Conservation (phyloP, 1,284 basidiomycete genomes). For the Fomitopsis palustris region DNA sequence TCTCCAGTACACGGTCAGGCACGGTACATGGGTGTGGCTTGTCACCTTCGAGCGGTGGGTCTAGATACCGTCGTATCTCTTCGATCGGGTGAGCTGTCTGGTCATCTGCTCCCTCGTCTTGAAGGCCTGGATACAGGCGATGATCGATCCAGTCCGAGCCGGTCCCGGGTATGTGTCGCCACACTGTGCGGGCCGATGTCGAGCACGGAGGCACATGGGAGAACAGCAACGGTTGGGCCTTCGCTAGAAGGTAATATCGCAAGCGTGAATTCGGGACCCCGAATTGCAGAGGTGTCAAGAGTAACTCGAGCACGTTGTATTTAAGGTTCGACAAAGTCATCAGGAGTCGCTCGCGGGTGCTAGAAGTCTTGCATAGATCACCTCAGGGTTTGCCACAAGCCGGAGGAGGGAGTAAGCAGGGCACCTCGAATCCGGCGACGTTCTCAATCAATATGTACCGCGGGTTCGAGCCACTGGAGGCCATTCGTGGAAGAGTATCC, state of each 20-base stretch:
- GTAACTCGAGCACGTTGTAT: slow-evolving; percentile 58
- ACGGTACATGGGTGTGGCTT: slow-evolving; percentile 34
- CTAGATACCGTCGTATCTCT: slow-evolving; percentile 49
- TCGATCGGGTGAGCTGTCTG: slow-evolving; percentile 12
- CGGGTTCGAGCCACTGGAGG: slow-evolving; percentile 41
- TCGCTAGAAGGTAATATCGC: slow-evolving; percentile 76
- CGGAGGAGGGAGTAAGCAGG: slow-evolving; percentile 10
- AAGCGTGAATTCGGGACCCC: slow-evolving; percentile 76
- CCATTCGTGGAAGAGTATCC: slow-evolving; percentile 60
- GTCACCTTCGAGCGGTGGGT: slow-evolving; percentile 26
- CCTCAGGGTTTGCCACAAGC: not conserved
- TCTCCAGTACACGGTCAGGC: slow-evolving; percentile 59
- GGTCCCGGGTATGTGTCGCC: slow-evolving; percentile 51
- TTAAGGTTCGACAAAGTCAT: slow-evolving; percentile 45
- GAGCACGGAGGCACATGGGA: slow-evolving; percentile 2
- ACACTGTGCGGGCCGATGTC: slow-evolving; percentile 25
- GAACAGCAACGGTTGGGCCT: slow-evolving; percentile 36
- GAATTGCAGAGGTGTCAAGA: slow-evolving; percentile 72
- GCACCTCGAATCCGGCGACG: slow-evolving; percentile 77
- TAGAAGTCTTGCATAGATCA: slow-evolving; percentile 46
- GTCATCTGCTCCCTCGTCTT: not conserved
- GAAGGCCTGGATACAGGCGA: slow-evolving; percentile 16
- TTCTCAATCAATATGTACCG: slow-evolving; percentile 67
- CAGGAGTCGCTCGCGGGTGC: slow-evolving; percentile 51
- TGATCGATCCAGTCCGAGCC: slow-evolving; percentile 41